phyloP scores from a whole-genome alignment of 805 yeast genomes.

The Saccharomycopsis babjevae region DNA sequence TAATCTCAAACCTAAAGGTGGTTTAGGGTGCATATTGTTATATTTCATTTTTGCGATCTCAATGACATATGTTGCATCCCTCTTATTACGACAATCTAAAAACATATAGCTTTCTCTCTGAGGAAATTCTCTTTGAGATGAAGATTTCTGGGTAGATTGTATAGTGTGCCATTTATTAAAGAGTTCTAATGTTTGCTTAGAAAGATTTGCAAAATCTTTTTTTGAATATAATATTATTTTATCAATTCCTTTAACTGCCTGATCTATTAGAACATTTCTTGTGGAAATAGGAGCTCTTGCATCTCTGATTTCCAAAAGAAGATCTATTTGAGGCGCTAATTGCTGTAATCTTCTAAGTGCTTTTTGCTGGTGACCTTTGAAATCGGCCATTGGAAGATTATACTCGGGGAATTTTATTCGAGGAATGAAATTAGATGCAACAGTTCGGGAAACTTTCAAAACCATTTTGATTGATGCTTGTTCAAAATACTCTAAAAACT shows the following conservation, averaged over 20 bases:
- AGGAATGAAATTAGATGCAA: slow-evolving; percentile 44
- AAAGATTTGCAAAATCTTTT: slow-evolving; percentile 48
- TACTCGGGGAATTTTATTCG: slow-evolving; percentile 65
- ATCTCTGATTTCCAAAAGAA: slow-evolving; percentile 79
- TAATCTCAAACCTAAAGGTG: slow-evolving; percentile 73
- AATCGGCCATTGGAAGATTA: slow-evolving; percentile 60
- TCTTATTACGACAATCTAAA: slow-evolving; percentile 45
- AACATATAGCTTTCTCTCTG: slow-evolving; percentile 37
- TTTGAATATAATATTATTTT: slow-evolving; percentile 70
- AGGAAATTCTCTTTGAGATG: not conserved
- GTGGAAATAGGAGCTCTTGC: slow-evolving; percentile 83
- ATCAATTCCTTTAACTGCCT: slow-evolving; percentile 36
- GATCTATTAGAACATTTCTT: slow-evolving; percentile 68
- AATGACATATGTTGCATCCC: slow-evolving; percentile 42
- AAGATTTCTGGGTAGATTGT: slow-evolving; percentile 6
- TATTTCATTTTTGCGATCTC: slow-evolving; percentile 38
- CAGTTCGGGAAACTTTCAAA: not conserved
- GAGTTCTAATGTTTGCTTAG: slow-evolving; percentile 21
- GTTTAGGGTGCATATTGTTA: slow-evolving; percentile 45
- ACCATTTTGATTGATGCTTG: too few species aligned
- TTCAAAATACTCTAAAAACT: too few species aligned
- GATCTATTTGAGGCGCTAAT: slow-evolving; percentile 69
- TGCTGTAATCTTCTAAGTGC: slow-evolving; percentile 61
- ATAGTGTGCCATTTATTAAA: slow-evolving; percentile 39
- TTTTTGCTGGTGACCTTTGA: slow-evolving; percentile 83